Conservation (phyloP, 345 rosid genomes). For the Bruguiera gymnorhiza region DNA sequence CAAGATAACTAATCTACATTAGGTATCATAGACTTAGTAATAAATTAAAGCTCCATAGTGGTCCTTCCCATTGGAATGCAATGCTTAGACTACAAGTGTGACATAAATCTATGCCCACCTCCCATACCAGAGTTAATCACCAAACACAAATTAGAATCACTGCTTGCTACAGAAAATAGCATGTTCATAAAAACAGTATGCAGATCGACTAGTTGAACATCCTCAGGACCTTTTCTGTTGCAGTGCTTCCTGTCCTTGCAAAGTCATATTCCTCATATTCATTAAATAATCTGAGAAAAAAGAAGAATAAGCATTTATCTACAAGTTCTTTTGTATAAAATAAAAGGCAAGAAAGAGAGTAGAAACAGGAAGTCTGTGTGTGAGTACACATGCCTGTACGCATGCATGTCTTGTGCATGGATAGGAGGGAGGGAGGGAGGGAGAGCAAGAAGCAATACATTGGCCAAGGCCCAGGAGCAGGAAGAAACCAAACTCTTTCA, state of each 20-base stretch:
- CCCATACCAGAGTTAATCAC: background rate
- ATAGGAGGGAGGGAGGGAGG: too few relatives aligned
- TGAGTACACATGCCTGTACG: too few relatives aligned
- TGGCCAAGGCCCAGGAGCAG: too few relatives aligned
- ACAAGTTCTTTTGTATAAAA: background rate
- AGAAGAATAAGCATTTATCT: background rate
- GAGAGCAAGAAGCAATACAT: too few relatives aligned
- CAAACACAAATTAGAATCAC: background rate
- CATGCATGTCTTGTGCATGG: too few relatives aligned
- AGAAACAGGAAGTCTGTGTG: too few relatives aligned
- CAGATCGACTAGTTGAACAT: background rate
- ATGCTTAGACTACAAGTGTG: background rate
- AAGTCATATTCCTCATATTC: conserved; percentile 76
- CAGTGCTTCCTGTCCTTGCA: conserved; percentile 80
- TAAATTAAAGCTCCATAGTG: background rate
- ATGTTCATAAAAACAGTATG: background rate
- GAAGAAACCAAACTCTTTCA: too few relatives aligned
- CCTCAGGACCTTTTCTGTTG: conserved; percentile 59
- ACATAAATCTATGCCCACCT: background rate
- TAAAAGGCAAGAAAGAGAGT: too few relatives aligned
- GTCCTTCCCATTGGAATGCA: background rate
- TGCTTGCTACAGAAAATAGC: background rate
- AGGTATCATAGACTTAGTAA: background rate
- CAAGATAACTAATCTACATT: background rate
- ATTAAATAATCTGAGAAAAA: conserved; percentile 60